These are phyloP conservation scores for Eutrema heterophyllum DNA, from an alignment of 345 rosid genomes.

Conservation along the genomic window DNA sequence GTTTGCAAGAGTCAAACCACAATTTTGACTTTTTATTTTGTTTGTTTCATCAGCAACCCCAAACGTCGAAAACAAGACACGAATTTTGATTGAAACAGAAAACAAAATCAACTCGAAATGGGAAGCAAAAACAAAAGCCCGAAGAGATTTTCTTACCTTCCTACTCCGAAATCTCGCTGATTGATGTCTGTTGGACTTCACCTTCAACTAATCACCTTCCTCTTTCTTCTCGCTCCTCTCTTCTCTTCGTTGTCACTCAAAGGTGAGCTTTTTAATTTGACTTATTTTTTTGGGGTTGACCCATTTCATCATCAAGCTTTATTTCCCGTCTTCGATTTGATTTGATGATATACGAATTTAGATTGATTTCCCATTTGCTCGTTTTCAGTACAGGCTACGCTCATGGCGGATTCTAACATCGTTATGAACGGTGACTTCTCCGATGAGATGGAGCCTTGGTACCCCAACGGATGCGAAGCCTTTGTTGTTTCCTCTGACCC, in stretches of 20 bases:
- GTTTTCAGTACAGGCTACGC: constrained; percentile 11
- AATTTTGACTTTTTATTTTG: background rate
- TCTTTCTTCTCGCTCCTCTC: background rate
- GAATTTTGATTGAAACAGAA: background rate
- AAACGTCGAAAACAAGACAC: constrained; percentile 6
- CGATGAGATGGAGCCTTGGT: constrained; percentile 65
- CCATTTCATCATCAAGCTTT: constrained; percentile 7
- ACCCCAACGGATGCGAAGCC: constrained; percentile 66
- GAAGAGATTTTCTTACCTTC: background rate
- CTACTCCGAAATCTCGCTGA: constrained; percentile 5
- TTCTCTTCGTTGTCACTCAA: background rate
- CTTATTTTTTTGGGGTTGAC: background rate
- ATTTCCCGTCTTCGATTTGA: background rate
- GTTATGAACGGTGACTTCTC: constrained; percentile 73
- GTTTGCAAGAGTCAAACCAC: constrained; percentile 15
- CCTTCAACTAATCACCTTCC: constrained; percentile 4
- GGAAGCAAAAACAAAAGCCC: background rate
- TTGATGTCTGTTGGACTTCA: constrained; percentile 1
- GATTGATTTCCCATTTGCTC: background rate
- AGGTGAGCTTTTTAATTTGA: constrained; percentile 18
- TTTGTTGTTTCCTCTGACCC: constrained; percentile 55
- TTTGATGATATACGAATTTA: background rate
- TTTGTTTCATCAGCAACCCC: background rate
- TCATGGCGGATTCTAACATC: constrained; percentile 41
- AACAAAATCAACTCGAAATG: background rate